Conservation (phyloP, 306 rosid genomes). For the Begonia peltatifolia region DNA sequence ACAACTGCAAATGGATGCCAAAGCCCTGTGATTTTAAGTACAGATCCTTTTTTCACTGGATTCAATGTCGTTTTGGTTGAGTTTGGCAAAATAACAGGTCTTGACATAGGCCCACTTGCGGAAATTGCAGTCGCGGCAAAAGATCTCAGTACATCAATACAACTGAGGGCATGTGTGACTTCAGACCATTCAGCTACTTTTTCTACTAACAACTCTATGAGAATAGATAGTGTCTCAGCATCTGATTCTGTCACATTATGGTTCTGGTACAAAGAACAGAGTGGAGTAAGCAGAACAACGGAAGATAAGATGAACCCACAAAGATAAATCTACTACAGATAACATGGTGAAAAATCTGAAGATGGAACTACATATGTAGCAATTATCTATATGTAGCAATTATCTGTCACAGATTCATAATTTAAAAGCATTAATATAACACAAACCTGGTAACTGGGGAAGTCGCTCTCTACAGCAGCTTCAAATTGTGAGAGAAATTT, state of each 20-base stretch:
- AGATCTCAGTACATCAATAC: constrained; percentile 80
- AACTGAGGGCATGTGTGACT: constrained; percentile 60
- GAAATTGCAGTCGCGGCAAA: constrained; percentile 58
- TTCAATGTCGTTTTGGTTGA: constrained; percentile 16
- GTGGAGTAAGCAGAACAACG: too few species aligned
- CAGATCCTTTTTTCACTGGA: constrained; percentile 29
- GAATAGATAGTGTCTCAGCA: constrained; percentile 67
- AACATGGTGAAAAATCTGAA: too few species aligned
- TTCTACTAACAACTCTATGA: constrained; percentile 62
- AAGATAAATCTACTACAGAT: too few species aligned
- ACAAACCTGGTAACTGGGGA: constrained; percentile 63
- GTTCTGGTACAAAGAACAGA: constrained; percentile 33
- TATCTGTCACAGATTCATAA: too few species aligned
- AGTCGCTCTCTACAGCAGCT: constrained; percentile 85
- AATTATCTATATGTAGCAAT: too few species aligned
- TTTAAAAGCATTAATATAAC: not conserved
- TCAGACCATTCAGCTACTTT: constrained; percentile 58
- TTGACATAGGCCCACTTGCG: constrained; percentile 65
- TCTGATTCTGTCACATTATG: constrained; percentile 59
- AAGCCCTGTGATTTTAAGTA: constrained; percentile 52
- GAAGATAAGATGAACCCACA: too few species aligned
- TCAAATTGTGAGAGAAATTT: constrained; percentile 79
- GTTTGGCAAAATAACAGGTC: constrained; percentile 55
- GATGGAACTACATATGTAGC: too few species aligned
- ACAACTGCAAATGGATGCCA: constrained; percentile 95